Evolutionary conservation across 345 rosid species (phyloP).

Genomic region (Citrus reticulata): DNA sequence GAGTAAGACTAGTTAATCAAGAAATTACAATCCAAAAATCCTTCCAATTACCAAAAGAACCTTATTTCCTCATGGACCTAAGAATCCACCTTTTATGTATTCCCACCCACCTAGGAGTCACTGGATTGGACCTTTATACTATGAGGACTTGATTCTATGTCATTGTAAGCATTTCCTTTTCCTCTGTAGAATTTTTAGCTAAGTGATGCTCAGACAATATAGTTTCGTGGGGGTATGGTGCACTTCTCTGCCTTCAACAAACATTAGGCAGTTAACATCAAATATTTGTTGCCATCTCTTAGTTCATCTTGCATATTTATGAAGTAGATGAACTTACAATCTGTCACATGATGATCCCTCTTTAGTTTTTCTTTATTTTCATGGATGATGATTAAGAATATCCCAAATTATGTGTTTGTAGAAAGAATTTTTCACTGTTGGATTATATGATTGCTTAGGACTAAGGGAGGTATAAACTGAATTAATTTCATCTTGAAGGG

Average conservation of each 20-base stretch:
- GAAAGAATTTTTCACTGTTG: neutral
- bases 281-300: neutral
- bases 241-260: neutral
- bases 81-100: constrained; percentile 20
- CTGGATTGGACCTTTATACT: constrained; percentile 16
- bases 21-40: neutral
- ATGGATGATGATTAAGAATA: neutral
- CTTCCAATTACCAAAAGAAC: constrained; percentile 16
- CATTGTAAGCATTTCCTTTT: neutral
- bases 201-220: neutral
- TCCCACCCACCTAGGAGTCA: constrained; percentile 21
- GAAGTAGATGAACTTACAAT: neutral
- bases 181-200: neutral
- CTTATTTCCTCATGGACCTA: constrained; percentile 16
- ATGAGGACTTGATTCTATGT: constrained; percentile 15
- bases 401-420: neutral
- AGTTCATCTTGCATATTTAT: neutral
- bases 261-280: neutral
- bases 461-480: neutral
- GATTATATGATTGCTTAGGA: neutral
- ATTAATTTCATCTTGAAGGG: constrained; percentile 1
- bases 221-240: neutral
- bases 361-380: neutral
- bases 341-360: neutral
- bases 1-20: constrained; percentile 5